Conservation (phyloP, 2,329 filamentous ascomycete species). For the Botrytis galanthina region DNA sequence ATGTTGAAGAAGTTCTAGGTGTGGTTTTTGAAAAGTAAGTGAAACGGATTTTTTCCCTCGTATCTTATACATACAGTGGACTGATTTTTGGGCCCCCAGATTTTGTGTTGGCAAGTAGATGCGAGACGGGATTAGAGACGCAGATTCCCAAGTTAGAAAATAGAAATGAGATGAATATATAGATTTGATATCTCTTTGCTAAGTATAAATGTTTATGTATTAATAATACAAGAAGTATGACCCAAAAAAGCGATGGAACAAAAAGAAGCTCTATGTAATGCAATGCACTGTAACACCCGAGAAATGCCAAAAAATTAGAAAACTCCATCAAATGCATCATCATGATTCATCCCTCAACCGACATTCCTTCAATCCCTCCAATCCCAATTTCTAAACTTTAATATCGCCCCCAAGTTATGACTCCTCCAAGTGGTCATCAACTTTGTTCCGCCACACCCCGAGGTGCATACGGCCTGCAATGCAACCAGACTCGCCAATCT, state of each 20-base stretch:
- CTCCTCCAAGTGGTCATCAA: neutral
- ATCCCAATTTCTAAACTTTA: neutral
- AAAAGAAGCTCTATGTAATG: constrained; percentile 4
- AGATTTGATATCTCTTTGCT: neutral
- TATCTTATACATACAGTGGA: constrained; percentile 2
- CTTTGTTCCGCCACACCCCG: neutral
- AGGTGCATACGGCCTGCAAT: neutral
- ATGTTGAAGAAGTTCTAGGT: constrained; percentile 92
- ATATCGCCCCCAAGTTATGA: neutral
- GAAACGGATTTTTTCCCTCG: neutral
- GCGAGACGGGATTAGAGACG: neutral
- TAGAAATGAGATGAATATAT: neutral
- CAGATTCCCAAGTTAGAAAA: neutral
- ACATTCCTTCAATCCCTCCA: neutral
- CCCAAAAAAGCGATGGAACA: neutral
- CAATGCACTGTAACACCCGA: neutral
- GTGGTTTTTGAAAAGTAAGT: constrained; percentile 93
- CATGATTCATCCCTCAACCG: neutral
- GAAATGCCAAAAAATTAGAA: neutral
- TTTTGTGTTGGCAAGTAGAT: constrained; percentile 38
- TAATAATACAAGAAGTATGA: constrained; percentile 9
- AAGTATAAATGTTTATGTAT: neutral
- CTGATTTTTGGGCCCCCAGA: constrained; percentile 24
- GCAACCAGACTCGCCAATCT: constrained; percentile 4
- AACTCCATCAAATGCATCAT: constrained; percentile 4